Conservation (phyloP, 352 stramenopile species). For the Pythium volutum region DNA sequence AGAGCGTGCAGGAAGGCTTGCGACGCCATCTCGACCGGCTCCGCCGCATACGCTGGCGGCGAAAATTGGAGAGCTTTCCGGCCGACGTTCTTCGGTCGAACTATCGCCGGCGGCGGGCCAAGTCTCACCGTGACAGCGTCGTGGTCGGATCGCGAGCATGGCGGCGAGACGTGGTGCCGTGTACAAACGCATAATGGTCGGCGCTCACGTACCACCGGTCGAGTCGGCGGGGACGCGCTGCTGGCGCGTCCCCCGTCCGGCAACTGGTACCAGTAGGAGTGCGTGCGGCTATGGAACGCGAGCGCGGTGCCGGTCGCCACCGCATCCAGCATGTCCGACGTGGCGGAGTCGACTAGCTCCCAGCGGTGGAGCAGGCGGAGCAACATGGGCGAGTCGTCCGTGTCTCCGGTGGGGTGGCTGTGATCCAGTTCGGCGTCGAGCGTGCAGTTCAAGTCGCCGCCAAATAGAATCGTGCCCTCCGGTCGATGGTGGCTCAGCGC, state of each 20-base stretch:
- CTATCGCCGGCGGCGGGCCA: too few species aligned
- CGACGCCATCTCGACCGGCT: too few species aligned
- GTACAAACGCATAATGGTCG: too few species aligned
- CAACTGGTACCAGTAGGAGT: slow-evolving; percentile 3
- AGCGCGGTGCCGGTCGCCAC: not conserved
- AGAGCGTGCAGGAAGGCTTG: too few species aligned
- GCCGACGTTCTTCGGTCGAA: too few species aligned
- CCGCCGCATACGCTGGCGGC: too few species aligned
- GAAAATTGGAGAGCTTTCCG: too few species aligned
- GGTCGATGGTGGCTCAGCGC: too few species aligned
- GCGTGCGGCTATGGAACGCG: not conserved
- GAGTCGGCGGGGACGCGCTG: too few species aligned
- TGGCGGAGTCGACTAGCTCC: not conserved
- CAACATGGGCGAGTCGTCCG: not conserved
- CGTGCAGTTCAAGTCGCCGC: slow-evolving; percentile 21
- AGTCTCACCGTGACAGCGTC: too few species aligned
- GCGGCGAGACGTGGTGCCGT: not conserved
- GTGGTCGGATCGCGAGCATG: not conserved
- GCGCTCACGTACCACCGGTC: slow-evolving; percentile 2
- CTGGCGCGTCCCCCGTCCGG: not conserved
- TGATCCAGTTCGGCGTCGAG: not conserved
- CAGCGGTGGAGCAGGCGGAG: not conserved
- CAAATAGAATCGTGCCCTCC: not conserved
- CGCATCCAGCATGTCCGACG: not conserved
- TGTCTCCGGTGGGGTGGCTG: not conserved